phyloP scores from a whole-genome alignment of 768 basidiomycete species.

The Boletus tylopilopsis region DNA sequence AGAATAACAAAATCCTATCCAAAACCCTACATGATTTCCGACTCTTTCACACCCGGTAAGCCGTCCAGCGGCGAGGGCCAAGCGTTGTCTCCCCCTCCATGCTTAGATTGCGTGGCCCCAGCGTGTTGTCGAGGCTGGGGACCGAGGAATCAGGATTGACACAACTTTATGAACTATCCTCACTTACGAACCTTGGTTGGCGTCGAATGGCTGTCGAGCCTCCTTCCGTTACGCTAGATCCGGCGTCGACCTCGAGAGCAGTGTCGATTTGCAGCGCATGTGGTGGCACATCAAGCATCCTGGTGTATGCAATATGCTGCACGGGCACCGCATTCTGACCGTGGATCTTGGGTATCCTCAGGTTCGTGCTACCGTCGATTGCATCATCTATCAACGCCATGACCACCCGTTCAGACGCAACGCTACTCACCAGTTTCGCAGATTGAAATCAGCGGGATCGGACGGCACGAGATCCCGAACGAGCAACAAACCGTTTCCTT shows the following conservation, averaged over 20 bases:
- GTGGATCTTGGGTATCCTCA: neutral
- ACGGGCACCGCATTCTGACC: neutral
- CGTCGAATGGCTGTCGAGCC: neutral
- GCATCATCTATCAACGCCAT: neutral
- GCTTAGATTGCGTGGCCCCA: neutral
- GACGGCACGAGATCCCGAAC: slow-evolving; percentile 14
- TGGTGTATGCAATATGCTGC: slow-evolving; percentile 4
- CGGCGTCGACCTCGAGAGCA: neutral
- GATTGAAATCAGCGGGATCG: slow-evolving; percentile 15
- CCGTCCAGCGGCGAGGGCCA: slow-evolving; percentile 1
- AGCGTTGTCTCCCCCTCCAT: neutral
- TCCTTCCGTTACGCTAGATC: neutral
- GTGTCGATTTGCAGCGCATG: neutral
- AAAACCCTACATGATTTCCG: neutral
- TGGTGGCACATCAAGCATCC: neutral
- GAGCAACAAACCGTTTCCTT: slow-evolving; percentile 5
- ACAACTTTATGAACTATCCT: neutral
- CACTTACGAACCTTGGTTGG: slow-evolving; percentile 16
- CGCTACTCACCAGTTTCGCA: slow-evolving; percentile 11
- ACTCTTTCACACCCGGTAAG: slow-evolving; percentile 9
- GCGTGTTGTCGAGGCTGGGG: neutral
- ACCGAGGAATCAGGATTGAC: neutral
- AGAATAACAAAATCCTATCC: neutral
- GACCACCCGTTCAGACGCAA: neutral
- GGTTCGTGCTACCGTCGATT: slow-evolving; percentile 6